Evolutionary conservation across 1,284 basidiomycete genomes (phyloP).

Genomic region (Sporisorium exsertum): DNA sequence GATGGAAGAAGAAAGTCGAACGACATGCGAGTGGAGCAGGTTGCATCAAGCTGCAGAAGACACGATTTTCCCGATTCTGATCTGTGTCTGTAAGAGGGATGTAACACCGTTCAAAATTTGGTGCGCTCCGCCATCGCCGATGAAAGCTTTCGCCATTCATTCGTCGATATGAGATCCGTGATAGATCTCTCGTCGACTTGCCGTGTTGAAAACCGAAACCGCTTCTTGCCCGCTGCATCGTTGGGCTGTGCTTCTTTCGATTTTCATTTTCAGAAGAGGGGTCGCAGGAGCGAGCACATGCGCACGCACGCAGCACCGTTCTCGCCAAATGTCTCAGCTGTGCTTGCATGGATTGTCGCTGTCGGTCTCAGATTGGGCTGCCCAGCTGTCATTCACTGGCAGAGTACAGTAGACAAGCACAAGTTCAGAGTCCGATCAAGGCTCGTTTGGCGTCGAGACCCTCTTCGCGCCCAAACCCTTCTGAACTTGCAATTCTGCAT

Average conservation of each 20-base stretch:
- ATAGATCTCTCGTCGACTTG: no score
- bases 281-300: neutral
- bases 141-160: no score
- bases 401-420: no score
- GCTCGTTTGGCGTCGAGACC: no score
- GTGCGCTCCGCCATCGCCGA: neutral
- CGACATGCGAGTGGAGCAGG: neutral
- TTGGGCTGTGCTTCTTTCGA: no score
- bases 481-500: neutral
- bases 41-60: neutral
- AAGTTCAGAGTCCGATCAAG: no score
- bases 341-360: neutral
- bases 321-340: neutral
- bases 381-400: no score
- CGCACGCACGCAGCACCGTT: neutral
- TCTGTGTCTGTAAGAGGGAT: neutral
- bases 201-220: no score
- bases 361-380: no score
- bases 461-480: no score
- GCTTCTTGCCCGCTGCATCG: neutral
- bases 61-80: neutral
- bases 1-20: neutral
- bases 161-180: no score
- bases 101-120: neutral
- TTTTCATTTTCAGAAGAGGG: no score